Conservation (phyloP, 805 yeast species). For the Tetrapisispora taiwanensis region DNA sequence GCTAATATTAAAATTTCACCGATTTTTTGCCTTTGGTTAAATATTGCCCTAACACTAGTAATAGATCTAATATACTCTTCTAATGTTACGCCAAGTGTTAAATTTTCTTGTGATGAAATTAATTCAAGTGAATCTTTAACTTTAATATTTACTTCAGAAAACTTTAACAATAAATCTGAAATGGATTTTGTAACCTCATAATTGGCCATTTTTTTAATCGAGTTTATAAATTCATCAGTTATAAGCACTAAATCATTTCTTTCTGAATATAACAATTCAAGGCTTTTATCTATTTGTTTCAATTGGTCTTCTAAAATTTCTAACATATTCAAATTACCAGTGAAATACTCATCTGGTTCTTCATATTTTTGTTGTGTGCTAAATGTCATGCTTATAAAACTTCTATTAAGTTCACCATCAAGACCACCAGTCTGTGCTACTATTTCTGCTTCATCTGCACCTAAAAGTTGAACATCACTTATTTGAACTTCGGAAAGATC, state of each 20-base stretch:
- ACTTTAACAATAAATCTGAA: conserved; percentile 52
- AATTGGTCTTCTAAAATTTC: conserved; percentile 67
- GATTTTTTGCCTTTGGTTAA: conserved; percentile 59
- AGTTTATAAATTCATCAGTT: conserved; percentile 52
- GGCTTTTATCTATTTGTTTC: conserved; percentile 51
- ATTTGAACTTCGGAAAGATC: conserved; percentile 29
- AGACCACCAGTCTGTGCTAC: conserved; percentile 19
- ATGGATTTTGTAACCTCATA: conserved; percentile 64
- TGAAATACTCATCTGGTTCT: conserved; percentile 72
- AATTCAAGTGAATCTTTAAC: conserved; percentile 67
- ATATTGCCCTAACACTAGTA: conserved; percentile 60
- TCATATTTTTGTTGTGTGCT: conserved; percentile 54
- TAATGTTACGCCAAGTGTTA: conserved; percentile 74
- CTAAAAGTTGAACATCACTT: conserved; percentile 23
- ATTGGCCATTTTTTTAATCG: conserved; percentile 51
- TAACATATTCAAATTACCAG: conserved; percentile 54
- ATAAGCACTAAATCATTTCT: conserved; percentile 62
- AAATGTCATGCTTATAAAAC: conserved; percentile 55
- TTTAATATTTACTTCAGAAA: conserved; percentile 59
- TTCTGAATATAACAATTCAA: conserved; percentile 64
- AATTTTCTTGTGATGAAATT: conserved; percentile 70
- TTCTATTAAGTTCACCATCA: conserved; percentile 49
- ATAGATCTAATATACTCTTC: conserved; percentile 80
- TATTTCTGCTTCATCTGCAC: conserved; percentile 21
- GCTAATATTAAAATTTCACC: conserved; percentile 36